A percentile compares a stretch with the other conserved stretches of the same genome.
These are phyloP conservation scores for Schoenoplectus tabernaemontani DNA, from an alignment of 202 grass and related monocot genomes.

Conservation along the genomic window DNA sequence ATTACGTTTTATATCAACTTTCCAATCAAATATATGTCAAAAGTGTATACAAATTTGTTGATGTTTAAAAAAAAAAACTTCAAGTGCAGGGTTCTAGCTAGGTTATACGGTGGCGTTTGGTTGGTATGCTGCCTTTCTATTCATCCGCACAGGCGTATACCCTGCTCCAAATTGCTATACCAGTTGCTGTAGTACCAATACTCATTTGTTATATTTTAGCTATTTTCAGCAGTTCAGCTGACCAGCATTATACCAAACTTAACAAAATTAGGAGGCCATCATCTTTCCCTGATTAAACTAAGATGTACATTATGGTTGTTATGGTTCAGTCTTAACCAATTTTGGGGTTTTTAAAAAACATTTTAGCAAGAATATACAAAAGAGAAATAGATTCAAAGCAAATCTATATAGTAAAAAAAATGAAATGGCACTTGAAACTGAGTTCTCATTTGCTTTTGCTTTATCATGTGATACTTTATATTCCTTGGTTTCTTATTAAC, in stretches of 20 bases:
- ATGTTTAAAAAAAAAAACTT: background rate
- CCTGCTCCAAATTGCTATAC: constrained; percentile 12
- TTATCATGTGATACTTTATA: constrained; percentile 11
- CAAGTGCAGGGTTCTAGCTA: constrained; percentile 61
- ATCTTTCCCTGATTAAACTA: background rate
- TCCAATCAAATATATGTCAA: background rate
- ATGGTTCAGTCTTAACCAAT: background rate
- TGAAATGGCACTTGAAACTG: constrained; percentile 16
- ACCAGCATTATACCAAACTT: background rate
- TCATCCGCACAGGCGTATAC: constrained; percentile 70
- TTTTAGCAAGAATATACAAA: background rate
- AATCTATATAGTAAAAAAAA: constrained; percentile 10
- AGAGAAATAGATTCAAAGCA: background rate
- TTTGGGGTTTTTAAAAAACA: constrained; percentile 7
- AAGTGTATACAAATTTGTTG: background rate
- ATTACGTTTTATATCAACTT: constrained; percentile 7
- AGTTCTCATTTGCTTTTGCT: background rate
- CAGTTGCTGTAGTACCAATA: background rate
- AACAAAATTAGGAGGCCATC: constrained; percentile 4
- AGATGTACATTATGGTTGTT: constrained; percentile 3
- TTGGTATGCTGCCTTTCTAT: constrained; percentile 92
- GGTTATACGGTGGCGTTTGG: constrained; percentile 92
- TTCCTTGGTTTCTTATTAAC: background rate
- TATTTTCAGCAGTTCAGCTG: background rate
- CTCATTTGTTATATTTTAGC: constrained; percentile 8